Conservation (phyloP, 441 rosid genomes). For the Macaranga tanarius region DNA sequence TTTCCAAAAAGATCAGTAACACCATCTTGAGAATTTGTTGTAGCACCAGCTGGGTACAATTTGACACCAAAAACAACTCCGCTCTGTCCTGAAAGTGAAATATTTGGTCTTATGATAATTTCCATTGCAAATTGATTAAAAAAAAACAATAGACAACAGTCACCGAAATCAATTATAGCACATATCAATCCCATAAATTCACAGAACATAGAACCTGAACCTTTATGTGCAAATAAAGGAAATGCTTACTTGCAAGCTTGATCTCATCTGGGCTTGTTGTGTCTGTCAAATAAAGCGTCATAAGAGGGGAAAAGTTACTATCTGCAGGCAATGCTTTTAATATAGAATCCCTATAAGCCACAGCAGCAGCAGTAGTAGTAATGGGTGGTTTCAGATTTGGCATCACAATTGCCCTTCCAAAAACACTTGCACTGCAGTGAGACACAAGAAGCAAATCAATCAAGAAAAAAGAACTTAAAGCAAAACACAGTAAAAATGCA, state of each 20-base stretch:
- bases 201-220: no score
- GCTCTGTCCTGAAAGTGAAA: conserved; percentile 54
- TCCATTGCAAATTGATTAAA: no score
- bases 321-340: conserved; percentile 54
- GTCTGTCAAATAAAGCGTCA: conserved; percentile 87
- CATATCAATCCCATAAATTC: no score
- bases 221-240: no score
- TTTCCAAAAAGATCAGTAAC: conserved; percentile 88
- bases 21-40: conserved; percentile 94
- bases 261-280: conserved; percentile 70
- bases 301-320: conserved; percentile 65
- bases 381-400: conserved; percentile 87
- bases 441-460: conserved; percentile 7
- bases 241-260: conserved; percentile 70
- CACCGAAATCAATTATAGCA: no score
- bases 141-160: no score
- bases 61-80: conserved; percentile 87
- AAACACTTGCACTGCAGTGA: conserved; percentile 50
- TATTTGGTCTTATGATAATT: background rate
- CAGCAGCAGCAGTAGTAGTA: conserved; percentile 71
- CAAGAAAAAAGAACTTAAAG: background rate
- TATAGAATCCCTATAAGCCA: conserved; percentile 54
- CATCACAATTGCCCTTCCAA: conserved; percentile 86
- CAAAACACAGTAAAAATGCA: background rate
- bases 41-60: conserved; percentile 96